A percentile compares a stretch with the other conserved stretches of the same genome.
Conservation (phyloP, 2,329 filamentous ascomycete genomes). For the Apiospora kogelbergensis region DNA sequence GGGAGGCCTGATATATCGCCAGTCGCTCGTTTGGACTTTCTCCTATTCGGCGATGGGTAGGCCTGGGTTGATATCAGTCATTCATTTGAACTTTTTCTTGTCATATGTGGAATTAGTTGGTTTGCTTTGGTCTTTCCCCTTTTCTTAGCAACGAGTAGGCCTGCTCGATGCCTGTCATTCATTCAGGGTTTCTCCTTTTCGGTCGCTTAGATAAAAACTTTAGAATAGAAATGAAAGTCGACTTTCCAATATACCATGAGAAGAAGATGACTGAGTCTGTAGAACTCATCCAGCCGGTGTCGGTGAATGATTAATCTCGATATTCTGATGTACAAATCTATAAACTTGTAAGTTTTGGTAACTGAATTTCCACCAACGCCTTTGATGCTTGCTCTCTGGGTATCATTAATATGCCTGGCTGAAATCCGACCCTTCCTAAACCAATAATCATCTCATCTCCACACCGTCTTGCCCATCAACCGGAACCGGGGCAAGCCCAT, state of each 20-base stretch:
- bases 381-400: slow-evolving; percentile 16
- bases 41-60: background rate
- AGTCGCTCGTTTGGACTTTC: background rate
- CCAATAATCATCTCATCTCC: slow-evolving; percentile 30
- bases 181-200: background rate
- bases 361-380: slow-evolving; percentile 20
- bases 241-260: background rate
- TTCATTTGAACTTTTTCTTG: background rate
- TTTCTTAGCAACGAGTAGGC: background rate
- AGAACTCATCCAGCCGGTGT: background rate
- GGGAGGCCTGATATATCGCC: background rate
- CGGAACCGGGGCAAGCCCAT: slow-evolving; percentile 30
- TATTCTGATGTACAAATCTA: slow-evolving; percentile 7
- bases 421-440: slow-evolving; percentile 13
- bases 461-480: slow-evolving; percentile 23
- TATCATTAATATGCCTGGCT: slow-evolving; percentile 22
- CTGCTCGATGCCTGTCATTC: background rate
- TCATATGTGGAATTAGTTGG: too few species aligned
- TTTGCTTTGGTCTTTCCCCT: too few species aligned
- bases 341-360: slow-evolving; percentile 5
- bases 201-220: background rate
- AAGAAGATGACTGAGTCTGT: background rate
- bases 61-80: background rate
- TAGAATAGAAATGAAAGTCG: background rate
- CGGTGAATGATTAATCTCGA: background rate